These are phyloP conservation scores for Dendrostoma leiphaemia DNA, from an alignment of 2,329 filamentous ascomycete species.

Conservation along the genomic window DNA sequence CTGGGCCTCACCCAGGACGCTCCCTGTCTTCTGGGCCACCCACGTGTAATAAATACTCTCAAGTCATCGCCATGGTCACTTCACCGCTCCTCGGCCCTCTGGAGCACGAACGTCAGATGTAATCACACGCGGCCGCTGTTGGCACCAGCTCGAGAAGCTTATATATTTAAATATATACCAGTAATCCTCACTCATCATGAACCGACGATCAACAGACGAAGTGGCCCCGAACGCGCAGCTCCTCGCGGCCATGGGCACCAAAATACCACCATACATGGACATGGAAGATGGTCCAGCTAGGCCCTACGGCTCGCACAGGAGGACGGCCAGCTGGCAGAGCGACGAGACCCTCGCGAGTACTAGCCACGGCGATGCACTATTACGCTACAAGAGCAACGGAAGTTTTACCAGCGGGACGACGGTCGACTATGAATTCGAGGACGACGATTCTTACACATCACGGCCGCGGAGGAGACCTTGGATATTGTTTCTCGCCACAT, in stretches of 20 bases:
- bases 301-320: neutral
- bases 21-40: neutral
- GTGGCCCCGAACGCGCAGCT: neutral
- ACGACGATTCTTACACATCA: neutral
- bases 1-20: too few relatives aligned
- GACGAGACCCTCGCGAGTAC: constrained; percentile 1
- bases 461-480: constrained; percentile 6
- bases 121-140: too few relatives aligned
- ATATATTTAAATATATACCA: too few relatives aligned
- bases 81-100: too few relatives aligned
- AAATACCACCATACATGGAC: neutral
- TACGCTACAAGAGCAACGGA: neutral
- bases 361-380: neutral
- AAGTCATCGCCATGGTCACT: neutral
- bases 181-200: neutral
- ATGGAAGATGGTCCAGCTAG: neutral
- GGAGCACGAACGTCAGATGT: too few relatives aligned
- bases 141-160: too few relatives aligned
- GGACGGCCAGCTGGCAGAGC: constrained; percentile 10
- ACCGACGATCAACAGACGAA: neutral
- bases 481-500: neutral
- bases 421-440: neutral
- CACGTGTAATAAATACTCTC: neutral
- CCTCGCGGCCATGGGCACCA: neutral
- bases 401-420: too few relatives aligned